phyloP scores from a whole-genome alignment of 805 yeast genomes.

The Metschnikowia henanensis region DNA sequence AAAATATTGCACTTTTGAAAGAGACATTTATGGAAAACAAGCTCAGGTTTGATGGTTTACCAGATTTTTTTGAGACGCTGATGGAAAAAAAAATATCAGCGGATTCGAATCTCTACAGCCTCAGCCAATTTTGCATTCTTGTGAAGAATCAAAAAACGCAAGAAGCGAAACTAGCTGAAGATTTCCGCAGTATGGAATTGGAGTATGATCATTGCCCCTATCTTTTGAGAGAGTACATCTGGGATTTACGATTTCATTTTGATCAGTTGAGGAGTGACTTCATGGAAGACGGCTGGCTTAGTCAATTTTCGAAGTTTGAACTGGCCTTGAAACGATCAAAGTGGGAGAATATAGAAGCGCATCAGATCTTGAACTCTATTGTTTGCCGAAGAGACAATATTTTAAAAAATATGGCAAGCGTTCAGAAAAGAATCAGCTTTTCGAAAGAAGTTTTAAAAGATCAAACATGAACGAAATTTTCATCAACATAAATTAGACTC shows the following conservation, averaged over 20 bases:
- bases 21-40: background rate
- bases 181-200: conserved; percentile 1
- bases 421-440: background rate
- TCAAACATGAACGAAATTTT: too few species aligned
- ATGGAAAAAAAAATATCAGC: conserved; percentile 1
- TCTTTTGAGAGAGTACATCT: conserved; percentile 9
- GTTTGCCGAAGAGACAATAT: background rate
- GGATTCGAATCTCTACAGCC: conserved; percentile 2
- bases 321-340: background rate
- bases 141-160: conserved; percentile 1
- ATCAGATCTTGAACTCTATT: conserved; percentile 5
- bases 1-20: background rate
- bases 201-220: background rate
- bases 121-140: conserved; percentile 2
- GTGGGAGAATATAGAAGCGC: conserved; percentile 6
- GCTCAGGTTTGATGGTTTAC: background rate
- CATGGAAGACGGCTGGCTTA: background rate
- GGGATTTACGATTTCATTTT: conserved; percentile 10
- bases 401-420: background rate
- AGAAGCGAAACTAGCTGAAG: background rate
- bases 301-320: conserved; percentile 2
- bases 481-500: background rate
- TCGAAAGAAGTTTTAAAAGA: background rate
- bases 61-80: conserved; percentile 2
- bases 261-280: conserved; percentile 3